Evolutionary conservation across 768 basidiomycete species (phyloP).

Genomic region (Fibroporia radiculosa): DNA sequence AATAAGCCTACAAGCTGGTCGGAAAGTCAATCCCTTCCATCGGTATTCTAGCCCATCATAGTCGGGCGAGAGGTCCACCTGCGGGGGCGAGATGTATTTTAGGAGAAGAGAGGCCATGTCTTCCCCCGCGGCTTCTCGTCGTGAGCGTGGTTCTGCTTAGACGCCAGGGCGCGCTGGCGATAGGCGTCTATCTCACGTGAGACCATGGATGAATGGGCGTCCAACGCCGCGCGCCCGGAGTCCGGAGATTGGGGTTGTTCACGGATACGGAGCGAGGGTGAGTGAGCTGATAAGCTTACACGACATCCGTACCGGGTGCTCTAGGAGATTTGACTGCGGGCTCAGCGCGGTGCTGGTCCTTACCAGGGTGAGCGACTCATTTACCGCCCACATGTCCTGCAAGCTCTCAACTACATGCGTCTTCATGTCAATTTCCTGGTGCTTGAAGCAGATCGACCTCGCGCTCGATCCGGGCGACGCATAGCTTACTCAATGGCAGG

Average conservation of each 20-base stretch:
- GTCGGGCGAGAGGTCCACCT: constrained; percentile 41
- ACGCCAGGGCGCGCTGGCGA: too few species aligned
- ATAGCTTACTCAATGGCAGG: neutral
- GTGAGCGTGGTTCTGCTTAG: too few species aligned
- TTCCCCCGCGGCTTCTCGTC: too few species aligned
- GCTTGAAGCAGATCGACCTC: neutral
- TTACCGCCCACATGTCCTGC: too few species aligned
- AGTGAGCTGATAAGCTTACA: neutral
- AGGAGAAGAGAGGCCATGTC: constrained; percentile 13
- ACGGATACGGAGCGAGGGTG: neutral
- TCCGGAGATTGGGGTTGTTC: neutral
- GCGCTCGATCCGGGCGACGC: neutral
- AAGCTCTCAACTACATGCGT: constrained; percentile 1
- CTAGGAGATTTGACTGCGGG: neutral
- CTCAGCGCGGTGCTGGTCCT: too few species aligned
- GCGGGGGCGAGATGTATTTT: constrained; percentile 34
- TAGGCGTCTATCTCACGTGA: too few species aligned
- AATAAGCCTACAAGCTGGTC: constrained; percentile 62
- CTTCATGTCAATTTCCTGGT: constrained; percentile 3
- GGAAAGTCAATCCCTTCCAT: constrained; percentile 73
- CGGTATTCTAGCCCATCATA: constrained; percentile 72
- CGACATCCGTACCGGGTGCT: neutral
- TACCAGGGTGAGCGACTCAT: too few species aligned
- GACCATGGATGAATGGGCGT: too few species aligned
- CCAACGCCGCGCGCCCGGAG: too few species aligned